Base-by-base conservation (phyloP, 176 grass and related monocot species). In the Zea luxurians region DNA sequence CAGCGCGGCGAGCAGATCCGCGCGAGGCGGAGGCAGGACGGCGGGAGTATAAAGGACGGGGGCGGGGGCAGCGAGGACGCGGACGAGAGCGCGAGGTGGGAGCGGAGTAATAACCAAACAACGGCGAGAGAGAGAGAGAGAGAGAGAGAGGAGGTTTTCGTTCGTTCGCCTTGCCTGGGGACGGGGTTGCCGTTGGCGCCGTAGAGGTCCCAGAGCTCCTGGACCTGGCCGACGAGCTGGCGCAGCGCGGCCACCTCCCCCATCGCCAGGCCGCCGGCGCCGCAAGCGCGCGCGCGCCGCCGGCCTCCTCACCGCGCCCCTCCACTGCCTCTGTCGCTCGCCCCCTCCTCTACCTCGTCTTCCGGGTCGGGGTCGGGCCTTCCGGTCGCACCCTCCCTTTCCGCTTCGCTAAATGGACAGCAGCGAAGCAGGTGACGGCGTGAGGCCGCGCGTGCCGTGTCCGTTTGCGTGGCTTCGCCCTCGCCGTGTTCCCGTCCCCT, bases 191-290 rank as follows among this genome's bases (percentile, higher is more conserved):
- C 83, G 69, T 86, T 77, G 44, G 89, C 91, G 82, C 90, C 92
- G 88, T 99, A 95, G 73, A 99, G 70, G 87, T 96, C 92, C 83
- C 92, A 96, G 41, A 96, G 84, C 87, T 93, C 96, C 84, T 96
- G 90, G 54, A 99, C 86, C 88, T 89, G 90, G 16, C 92, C 92
- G 59, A 99, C 96, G 64, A 99, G 86, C 75, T 89, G 88, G 73
- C 96, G 83, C 84, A 99, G 92, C 86, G 86, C 82, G 78, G 83
- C 82, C 80, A 88, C 92, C 76, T 84, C 89, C 71, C 83, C 91
- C 89, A 92, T 91, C 54, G 70, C 67, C 27, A 27, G 27, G 27
- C 27, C 27, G 27, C 27, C 83, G 78, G 54, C 83, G 15, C 75
- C 85, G 48, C 70, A 62, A 36, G 46, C 47, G 57, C 76, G 62